phyloP scores from a whole-genome alignment of 768 basidiomycete genomes.

The Leccinum variicolor region DNA sequence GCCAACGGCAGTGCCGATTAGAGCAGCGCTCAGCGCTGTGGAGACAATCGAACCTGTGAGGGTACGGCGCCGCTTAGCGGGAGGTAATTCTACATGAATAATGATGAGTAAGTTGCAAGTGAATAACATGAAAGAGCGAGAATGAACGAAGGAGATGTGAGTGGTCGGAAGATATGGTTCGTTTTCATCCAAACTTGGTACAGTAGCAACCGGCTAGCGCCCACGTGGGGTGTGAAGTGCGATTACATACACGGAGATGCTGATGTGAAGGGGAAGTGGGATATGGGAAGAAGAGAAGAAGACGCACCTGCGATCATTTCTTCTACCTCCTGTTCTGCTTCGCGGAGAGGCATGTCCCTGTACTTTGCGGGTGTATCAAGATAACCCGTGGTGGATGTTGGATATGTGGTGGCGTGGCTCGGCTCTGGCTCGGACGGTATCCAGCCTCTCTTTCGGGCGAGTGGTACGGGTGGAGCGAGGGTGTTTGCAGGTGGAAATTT shows the following conservation, averaged over 20 bases:
- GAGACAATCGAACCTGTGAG: constrained; percentile 82
- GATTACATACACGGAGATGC: constrained; percentile 19
- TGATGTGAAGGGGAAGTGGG: constrained; percentile 5
- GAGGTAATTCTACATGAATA: constrained; percentile 66
- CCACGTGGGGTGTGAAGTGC: constrained; percentile 17
- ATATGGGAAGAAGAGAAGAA: constrained; percentile 19
- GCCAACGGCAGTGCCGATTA: constrained; percentile 84
- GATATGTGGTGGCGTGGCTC: constrained; percentile 48
- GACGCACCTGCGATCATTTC: constrained; percentile 45
- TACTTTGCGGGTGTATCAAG: constrained; percentile 69
- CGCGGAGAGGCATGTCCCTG: constrained; percentile 33
- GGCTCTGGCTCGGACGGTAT: constrained; percentile 58
- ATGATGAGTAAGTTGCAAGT: constrained; percentile 41
- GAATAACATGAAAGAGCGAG: constrained; percentile 28
- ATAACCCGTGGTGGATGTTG: constrained; percentile 58
- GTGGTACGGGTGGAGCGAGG: constrained; percentile 35
- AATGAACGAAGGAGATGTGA: constrained; percentile 8
- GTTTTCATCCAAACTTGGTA: constrained; percentile 12
- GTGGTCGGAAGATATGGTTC: constrained; percentile 8
- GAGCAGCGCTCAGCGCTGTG: constrained; percentile 79
- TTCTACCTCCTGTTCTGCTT: constrained; percentile 41
- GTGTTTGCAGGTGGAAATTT: constrained; percentile 12
- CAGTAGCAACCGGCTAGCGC: constrained; percentile 1
- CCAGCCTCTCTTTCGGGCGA: constrained; percentile 69
- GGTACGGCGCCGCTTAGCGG: constrained; percentile 75